Evolutionary conservation across 768 basidiomycete genomes (phyloP).

Genomic region (Kondoa malvinella): DNA sequence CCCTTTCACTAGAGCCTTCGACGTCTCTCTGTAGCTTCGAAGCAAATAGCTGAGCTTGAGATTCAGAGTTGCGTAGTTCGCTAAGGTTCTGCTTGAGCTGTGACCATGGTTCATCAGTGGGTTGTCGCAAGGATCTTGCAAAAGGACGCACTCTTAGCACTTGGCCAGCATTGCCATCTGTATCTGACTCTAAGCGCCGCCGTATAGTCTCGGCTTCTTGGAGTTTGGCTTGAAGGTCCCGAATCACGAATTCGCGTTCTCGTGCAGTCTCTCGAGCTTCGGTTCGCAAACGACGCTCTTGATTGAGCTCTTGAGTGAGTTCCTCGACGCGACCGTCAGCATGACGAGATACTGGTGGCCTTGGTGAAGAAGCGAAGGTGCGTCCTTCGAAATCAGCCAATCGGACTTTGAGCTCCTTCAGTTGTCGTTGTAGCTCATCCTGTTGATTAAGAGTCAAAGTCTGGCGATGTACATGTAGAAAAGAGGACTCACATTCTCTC

Average conservation of each 20-base stretch:
- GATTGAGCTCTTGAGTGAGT: neutral
- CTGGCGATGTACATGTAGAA: too few relatives aligned
- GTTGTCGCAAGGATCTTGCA: neutral
- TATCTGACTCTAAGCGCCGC: constrained; percentile 2
- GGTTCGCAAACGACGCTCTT: constrained; percentile 1
- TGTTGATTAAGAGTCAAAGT: constrained; percentile 1
- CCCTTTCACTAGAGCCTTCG: neutral
- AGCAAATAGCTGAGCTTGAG: constrained; percentile 3
- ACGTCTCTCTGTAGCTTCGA: constrained; percentile 1
- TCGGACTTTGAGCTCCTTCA: constrained; percentile 9
- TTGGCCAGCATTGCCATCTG: constrained; percentile 3
- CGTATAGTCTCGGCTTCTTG: constrained; percentile 1
- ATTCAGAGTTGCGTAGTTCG: constrained; percentile 4
- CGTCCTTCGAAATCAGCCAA: constrained; percentile 6
- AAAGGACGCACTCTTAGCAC: neutral
- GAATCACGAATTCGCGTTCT: neutral
- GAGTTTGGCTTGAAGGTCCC: constrained; percentile 1
- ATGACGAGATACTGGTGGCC: neutral
- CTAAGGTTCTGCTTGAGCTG: neutral
- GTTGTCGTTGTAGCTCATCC: constrained; percentile 4
- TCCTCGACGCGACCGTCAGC: constrained; percentile 5
- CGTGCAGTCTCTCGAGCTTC: neutral
- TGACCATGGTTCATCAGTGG: neutral
- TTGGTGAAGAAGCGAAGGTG: constrained; percentile 5
- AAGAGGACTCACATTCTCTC: constrained; percentile 3